Conservation (phyloP, 78 protist genomes). For the Dictyostelium intermedium region DNA sequence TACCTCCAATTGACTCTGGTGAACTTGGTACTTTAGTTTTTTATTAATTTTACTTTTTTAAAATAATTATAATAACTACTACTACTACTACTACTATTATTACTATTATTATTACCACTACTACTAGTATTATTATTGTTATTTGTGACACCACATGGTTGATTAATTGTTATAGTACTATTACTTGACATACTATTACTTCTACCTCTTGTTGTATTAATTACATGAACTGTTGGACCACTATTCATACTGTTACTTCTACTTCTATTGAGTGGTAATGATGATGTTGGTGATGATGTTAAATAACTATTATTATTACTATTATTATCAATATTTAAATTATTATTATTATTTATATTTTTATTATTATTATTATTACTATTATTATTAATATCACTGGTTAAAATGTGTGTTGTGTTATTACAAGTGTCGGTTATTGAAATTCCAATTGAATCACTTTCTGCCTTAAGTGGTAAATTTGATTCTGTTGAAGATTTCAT, state of each 20-base stretch:
- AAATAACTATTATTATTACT: too few species aligned
- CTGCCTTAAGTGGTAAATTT: neutral
- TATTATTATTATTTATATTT: too few species aligned
- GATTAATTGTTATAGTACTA: neutral
- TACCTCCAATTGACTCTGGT: neutral
- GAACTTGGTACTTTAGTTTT: neutral
- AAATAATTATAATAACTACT: neutral
- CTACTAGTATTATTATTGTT: neutral
- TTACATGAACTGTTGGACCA: neutral
- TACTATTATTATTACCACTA: neutral
- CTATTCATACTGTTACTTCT: conserved; percentile 25
- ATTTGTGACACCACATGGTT: neutral
- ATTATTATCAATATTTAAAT: too few species aligned
- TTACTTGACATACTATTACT: neutral
- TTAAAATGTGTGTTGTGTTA: too few species aligned
- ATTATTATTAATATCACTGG: neutral
- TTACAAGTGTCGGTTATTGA: neutral
- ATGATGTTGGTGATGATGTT: neutral
- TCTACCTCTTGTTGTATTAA: neutral
- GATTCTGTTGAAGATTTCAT: neutral
- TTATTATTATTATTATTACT: too few species aligned
- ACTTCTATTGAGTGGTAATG: neutral
- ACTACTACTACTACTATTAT: neutral
- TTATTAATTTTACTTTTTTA: neutral
- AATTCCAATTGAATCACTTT: neutral